These are phyloP conservation scores for Aspergillus sp. DNA, from an alignment of 2,329 filamentous ascomycete species.

Conservation along the genomic window DNA sequence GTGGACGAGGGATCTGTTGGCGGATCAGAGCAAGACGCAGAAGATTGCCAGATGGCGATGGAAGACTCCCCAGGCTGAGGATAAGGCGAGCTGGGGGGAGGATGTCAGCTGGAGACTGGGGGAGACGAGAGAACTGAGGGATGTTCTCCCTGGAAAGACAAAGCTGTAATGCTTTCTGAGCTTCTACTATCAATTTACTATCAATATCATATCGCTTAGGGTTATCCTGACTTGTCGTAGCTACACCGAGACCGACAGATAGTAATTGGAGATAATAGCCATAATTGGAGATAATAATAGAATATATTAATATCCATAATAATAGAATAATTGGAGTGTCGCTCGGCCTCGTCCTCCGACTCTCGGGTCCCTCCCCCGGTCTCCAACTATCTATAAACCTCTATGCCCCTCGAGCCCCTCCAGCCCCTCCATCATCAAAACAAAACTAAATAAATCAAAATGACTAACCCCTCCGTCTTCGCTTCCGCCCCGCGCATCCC, in stretches of 20 bases:
- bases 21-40: conserved; percentile 41
- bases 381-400: too few relatives aligned
- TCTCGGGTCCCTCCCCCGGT: not conserved
- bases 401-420: not conserved
- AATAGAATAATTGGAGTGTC: too few relatives aligned
- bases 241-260: too few relatives aligned
- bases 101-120: conserved; percentile 52
- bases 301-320: too few relatives aligned
- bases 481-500: conserved; percentile 17
- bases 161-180: conserved; percentile 18
- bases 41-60: conserved; percentile 52
- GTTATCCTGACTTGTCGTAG: too few relatives aligned
- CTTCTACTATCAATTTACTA: too few relatives aligned
- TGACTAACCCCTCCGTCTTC: conserved; percentile 11
- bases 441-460: not conserved
- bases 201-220: too few relatives aligned
- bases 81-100: conserved; percentile 42
- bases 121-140: conserved; percentile 27
- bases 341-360: not conserved
- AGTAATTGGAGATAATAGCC: too few relatives aligned
- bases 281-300: too few relatives aligned
- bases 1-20: conserved; percentile 54
- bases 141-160: conserved; percentile 19
- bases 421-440: not conserved
- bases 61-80: conserved; percentile 40